These are phyloP conservation scores for Scedosporium apiospermum DNA, from an alignment of 2,329 filamentous ascomycete genomes.

Conservation along the genomic window DNA sequence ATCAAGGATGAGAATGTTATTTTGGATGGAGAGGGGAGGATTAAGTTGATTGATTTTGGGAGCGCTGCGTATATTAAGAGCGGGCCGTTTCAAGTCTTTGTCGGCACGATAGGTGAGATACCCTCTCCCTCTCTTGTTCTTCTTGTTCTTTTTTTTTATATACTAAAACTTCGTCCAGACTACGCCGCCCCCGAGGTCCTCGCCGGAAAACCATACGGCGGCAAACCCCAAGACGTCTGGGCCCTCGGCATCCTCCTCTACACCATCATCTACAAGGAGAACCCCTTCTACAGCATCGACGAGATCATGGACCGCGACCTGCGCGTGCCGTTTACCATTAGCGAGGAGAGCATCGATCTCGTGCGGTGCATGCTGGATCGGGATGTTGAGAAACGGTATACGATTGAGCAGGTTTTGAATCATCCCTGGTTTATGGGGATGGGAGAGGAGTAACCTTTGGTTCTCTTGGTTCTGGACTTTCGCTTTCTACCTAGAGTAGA, in stretches of 20 bases:
- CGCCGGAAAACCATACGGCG: conserved; percentile 81
- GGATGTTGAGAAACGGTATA: conserved; percentile 71
- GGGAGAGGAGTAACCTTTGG: conserved; percentile 1
- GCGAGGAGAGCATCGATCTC: conserved; percentile 86
- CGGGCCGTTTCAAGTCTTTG: conserved; percentile 97
- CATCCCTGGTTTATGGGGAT: conserved; percentile 65
- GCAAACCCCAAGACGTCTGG: conserved; percentile 98
- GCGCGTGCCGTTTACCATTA: conserved; percentile 78
- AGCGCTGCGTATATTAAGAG: conserved; percentile 98
- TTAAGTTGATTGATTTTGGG: conserved; percentile 97
- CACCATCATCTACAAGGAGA: conserved; percentile 99
- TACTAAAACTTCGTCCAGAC: conserved; percentile 43
- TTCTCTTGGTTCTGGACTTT: not conserved
- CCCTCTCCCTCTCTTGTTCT: not conserved
- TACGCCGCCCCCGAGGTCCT: conserved; percentile 98
- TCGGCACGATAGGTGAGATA: conserved; percentile 88
- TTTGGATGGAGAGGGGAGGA: conserved; percentile 85
- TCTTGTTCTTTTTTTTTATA: not conserved
- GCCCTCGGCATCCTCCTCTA: conserved; percentile 93
- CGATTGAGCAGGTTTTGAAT: conserved; percentile 79
- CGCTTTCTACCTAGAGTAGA: not conserved
- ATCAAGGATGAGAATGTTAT: conserved; percentile 99
- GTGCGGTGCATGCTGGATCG: conserved; percentile 88
- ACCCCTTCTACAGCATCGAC: conserved; percentile 97
- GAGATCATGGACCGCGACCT: conserved; percentile 98